Conservation (phyloP, 306 rosid species). For the Citrullus mucosospermus region DNA sequence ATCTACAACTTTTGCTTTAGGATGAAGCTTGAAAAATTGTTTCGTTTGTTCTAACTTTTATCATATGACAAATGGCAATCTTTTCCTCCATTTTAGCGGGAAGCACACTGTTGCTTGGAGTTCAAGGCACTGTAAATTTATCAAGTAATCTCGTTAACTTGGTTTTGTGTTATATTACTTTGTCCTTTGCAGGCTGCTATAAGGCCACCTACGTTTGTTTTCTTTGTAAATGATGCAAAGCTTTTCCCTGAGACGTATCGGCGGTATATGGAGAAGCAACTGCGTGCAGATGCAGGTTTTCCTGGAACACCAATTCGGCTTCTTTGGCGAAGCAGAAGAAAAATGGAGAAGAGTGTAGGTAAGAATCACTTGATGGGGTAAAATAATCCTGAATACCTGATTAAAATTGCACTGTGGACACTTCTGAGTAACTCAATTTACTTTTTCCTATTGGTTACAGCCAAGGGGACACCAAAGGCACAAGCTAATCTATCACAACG, state of each 20-base stretch:
- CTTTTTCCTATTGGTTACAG: constrained; percentile 23
- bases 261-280: constrained; percentile 84
- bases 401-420: not conserved
- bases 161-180: not conserved
- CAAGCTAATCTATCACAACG: constrained; percentile 26
- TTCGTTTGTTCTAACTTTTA: not conserved
- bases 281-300: constrained; percentile 82
- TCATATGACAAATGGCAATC: not conserved
- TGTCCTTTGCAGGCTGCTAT: constrained; percentile 73
- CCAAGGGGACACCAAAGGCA: constrained; percentile 30
- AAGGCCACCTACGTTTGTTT: constrained; percentile 92
- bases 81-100: not conserved
- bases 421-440: not conserved
- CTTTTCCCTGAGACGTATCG: constrained; percentile 84
- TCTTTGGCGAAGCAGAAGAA: constrained; percentile 79
- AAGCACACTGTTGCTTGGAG: not conserved
- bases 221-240: constrained; percentile 88
- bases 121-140: not conserved
- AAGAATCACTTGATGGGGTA: constrained; percentile 12
- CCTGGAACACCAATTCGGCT: constrained; percentile 83
- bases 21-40: not conserved
- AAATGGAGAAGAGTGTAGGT: constrained; percentile 62
- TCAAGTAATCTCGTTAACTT: not conserved
- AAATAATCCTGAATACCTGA: not conserved
- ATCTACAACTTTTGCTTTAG: not conserved